A percentile compares a stretch with the other conserved stretches of the same genome.
Evolutionary conservation across 305 asterid species (phyloP).

Genomic region (Petunia hybrid): DNA sequence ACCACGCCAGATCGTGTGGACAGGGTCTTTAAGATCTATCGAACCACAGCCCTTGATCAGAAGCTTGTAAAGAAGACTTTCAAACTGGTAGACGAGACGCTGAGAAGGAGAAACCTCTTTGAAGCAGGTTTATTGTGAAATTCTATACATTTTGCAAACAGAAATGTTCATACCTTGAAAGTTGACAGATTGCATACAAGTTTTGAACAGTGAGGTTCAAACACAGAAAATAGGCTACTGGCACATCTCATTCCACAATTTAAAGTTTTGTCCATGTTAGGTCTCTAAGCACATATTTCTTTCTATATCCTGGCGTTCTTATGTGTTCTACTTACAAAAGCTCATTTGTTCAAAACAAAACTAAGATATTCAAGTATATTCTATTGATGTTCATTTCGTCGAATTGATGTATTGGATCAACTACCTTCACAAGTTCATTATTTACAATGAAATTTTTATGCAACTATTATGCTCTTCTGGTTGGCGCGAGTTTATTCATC

Average conservation of each 20-base stretch:
- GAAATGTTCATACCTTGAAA: constrained; percentile 42
- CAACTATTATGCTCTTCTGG: no score
- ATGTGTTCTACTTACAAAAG: constrained; percentile 12
- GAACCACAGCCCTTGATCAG: constrained; percentile 98
- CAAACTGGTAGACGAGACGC: constrained; percentile 96
- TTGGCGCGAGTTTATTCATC: no score
- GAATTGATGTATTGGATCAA: background rate
- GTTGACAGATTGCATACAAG: constrained; percentile 21
- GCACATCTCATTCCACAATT: constrained; percentile 40
- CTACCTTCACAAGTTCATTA: no score
- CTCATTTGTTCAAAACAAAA: background rate
- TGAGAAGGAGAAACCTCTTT: constrained; percentile 91
- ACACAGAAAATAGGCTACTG: constrained; percentile 32
- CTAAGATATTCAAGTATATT: constrained; percentile 11
- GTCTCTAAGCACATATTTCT: constrained; percentile 29
- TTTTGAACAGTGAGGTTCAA: constrained; percentile 35
- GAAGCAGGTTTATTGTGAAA: constrained; percentile 90
- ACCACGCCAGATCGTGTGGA: constrained; percentile 91
- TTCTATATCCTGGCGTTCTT: constrained; percentile 23
- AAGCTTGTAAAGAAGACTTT: constrained; percentile 98
- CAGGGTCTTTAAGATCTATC: constrained; percentile 91
- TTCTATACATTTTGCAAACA: constrained; percentile 28
- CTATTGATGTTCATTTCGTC: constrained; percentile 17
- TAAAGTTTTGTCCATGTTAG: constrained; percentile 40
- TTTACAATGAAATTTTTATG: no score